Evolutionary conservation across 1,284 basidiomycete genomes (phyloP).

Genomic region (Leccinum fallax): DNA sequence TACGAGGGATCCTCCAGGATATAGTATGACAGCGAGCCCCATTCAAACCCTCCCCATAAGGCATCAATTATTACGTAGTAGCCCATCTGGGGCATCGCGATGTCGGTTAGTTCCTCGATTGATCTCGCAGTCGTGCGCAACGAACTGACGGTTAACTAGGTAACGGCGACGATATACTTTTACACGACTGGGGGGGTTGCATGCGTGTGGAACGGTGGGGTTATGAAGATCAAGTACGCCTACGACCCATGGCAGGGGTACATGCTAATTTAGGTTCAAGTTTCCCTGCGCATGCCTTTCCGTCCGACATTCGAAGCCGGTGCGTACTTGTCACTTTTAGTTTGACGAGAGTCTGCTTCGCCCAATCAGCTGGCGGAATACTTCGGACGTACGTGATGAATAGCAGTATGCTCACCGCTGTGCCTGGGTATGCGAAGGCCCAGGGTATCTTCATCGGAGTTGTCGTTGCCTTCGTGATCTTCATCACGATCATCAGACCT

Average conservation of each 20-base stretch:
- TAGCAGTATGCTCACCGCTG: too few species aligned
- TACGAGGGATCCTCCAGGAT: constrained; percentile 47
- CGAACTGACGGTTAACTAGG: constrained; percentile 45
- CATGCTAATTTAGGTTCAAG: constrained; percentile 36
- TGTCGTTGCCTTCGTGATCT: too few species aligned
- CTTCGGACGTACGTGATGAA: too few species aligned
- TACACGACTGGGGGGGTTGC: constrained; percentile 78
- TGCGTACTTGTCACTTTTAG: too few species aligned
- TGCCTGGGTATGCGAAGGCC: too few species aligned
- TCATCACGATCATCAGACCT: too few species aligned
- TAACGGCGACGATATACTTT: constrained; percentile 82
- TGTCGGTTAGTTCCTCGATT: constrained; percentile 57
- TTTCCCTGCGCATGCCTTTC: constrained; percentile 72
- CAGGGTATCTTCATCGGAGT: too few species aligned
- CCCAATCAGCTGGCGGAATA: too few species aligned
- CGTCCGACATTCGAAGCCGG: constrained; percentile 54
- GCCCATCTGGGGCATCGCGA: constrained; percentile 67
- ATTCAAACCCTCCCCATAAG: constrained; percentile 82
- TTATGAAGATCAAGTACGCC: constrained; percentile 73
- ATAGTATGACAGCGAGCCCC: constrained; percentile 74
- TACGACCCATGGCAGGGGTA: constrained; percentile 1
- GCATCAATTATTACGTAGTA: constrained; percentile 74
- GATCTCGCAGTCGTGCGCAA: constrained; percentile 7
- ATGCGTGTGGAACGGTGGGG: constrained; percentile 79
- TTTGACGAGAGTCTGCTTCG: too few species aligned